These are phyloP conservation scores for Cordyceps pruinosa DNA, from an alignment of 2,329 filamentous ascomycete genomes.

Conservation along the genomic window DNA sequence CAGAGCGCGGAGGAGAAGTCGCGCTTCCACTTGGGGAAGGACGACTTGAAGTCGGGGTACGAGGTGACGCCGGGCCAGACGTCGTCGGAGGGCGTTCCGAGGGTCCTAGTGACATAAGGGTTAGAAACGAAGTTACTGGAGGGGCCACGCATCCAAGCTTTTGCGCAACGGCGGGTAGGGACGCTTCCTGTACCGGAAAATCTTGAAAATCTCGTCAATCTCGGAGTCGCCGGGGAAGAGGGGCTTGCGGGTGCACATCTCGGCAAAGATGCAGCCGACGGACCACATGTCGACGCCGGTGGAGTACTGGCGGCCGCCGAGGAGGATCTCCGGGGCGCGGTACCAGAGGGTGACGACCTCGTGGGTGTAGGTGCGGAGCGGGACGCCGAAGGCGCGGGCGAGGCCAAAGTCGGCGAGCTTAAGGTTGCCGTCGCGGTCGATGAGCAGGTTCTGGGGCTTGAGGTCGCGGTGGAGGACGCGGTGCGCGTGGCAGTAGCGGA, in stretches of 20 bases:
- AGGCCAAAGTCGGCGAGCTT: conserved; percentile 89
- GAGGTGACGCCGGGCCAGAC: conserved; percentile 90
- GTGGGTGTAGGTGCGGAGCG: conserved; percentile 85
- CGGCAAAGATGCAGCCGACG: conserved; percentile 87
- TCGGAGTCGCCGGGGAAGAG: conserved; percentile 85
- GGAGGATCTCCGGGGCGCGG: conserved; percentile 79
- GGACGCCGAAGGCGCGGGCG: conserved; percentile 84
- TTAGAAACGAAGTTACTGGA: neutral
- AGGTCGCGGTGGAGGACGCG: conserved; percentile 81
- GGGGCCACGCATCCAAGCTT: too few species aligned
- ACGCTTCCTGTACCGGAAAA: conserved; percentile 57
- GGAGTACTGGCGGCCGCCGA: conserved; percentile 86
- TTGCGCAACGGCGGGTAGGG: neutral
- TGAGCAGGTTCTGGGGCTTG: conserved; percentile 86
- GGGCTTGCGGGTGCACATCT: conserved; percentile 92
- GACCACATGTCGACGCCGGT: conserved; percentile 97
- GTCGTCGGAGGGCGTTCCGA: conserved; percentile 76
- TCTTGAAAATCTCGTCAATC: conserved; percentile 39
- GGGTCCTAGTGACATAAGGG: conserved; percentile 40
- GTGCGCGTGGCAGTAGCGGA: conserved; percentile 84
- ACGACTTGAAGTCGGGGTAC: conserved; percentile 87
- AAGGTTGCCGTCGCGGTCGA: conserved; percentile 78
- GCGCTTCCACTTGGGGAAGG: conserved; percentile 84
- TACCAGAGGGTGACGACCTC: conserved; percentile 96
- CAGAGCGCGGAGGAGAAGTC: conserved; percentile 61